A percentile compares a stretch with the other conserved stretches of the same genome.
phyloP scores from a whole-genome alignment of 208 protist species.

The Wallacemonas sp. region DNA sequence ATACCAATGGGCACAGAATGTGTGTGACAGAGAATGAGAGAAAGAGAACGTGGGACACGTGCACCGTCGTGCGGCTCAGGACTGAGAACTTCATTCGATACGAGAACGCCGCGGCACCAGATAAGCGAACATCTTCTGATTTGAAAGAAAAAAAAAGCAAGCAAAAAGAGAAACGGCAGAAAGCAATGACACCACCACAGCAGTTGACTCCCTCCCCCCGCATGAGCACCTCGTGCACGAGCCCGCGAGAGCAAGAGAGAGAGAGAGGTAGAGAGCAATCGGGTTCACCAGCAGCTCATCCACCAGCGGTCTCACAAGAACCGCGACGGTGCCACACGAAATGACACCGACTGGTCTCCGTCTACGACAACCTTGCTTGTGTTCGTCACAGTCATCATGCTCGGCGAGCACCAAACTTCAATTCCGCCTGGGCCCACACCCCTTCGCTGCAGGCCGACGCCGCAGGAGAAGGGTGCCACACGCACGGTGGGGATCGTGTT shows the following conservation, averaged over 20 bases:
- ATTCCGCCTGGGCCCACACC: neutral
- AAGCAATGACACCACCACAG: too few relatives aligned
- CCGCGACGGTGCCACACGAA: neutral
- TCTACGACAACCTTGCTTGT: neutral
- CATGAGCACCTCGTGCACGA: too few relatives aligned
- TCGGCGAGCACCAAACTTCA: neutral
- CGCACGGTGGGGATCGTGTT: too few relatives aligned
- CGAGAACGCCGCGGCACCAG: neutral
- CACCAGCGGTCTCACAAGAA: slow-evolving; percentile 5
- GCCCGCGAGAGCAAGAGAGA: neutral
- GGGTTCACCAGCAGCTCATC: neutral
- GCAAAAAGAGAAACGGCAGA: too few relatives aligned
- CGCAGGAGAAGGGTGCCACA: neutral
- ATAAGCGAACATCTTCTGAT: neutral
- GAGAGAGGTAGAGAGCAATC: neutral
- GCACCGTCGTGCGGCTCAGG: too few relatives aligned
- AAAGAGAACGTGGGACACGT: too few relatives aligned
- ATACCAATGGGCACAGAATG: too few relatives aligned
- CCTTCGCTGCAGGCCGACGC: neutral
- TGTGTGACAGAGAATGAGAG: too few relatives aligned
- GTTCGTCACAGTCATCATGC: too few relatives aligned
- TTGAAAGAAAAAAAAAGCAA: slow-evolving; percentile 1
- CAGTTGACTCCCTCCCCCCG: too few relatives aligned
- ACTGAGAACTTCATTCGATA: neutral
- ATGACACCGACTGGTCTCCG: neutral